Percentiles rank a stretch among this genome's conserved stretches.
Conservation (phyloP, 108 stramenopile genomes). For the Conticribra guillardii region DNA sequence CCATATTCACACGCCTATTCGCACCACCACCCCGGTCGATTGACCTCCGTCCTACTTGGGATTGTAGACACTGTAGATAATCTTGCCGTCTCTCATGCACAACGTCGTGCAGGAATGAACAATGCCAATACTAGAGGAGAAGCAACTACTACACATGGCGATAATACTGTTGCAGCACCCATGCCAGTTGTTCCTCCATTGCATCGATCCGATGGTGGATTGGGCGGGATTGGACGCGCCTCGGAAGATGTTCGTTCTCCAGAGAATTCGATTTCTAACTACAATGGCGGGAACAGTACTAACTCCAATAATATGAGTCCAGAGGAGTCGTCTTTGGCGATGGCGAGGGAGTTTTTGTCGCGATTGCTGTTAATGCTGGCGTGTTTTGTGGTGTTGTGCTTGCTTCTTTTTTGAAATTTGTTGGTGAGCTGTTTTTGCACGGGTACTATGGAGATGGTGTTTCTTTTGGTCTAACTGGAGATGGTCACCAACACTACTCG, state of each 20-base stretch:
- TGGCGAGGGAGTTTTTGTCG: conserved; percentile 54
- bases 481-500: too few species aligned
- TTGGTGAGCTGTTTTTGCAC: neutral
- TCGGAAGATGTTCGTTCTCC: conserved; percentile 13
- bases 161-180: neutral
- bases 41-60: conserved; percentile 38
- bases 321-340: conserved; percentile 45
- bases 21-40: conserved; percentile 15
- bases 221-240: conserved; percentile 39
- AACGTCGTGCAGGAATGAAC: too few species aligned
- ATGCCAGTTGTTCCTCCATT: conserved; percentile 24
- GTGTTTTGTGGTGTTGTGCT: conserved; percentile 52
- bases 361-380: conserved; percentile 52
- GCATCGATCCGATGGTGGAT: conserved; percentile 44
- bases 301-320: conserved; percentile 5
- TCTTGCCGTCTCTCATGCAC: conserved; percentile 5
- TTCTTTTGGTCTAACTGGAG: too few species aligned
- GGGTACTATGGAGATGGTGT: too few species aligned
- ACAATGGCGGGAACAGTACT: neutral
- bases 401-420: conserved; percentile 48
- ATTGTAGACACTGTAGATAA: conserved; percentile 38
- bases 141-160: neutral
- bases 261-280: neutral
- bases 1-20: neutral
- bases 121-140: too few species aligned